Percentiles rank a stretch among this genome's conserved stretches.
Conservation (phyloP, 2,329 filamentous ascomycete species). For the Pleurostoma richardsiae region DNA sequence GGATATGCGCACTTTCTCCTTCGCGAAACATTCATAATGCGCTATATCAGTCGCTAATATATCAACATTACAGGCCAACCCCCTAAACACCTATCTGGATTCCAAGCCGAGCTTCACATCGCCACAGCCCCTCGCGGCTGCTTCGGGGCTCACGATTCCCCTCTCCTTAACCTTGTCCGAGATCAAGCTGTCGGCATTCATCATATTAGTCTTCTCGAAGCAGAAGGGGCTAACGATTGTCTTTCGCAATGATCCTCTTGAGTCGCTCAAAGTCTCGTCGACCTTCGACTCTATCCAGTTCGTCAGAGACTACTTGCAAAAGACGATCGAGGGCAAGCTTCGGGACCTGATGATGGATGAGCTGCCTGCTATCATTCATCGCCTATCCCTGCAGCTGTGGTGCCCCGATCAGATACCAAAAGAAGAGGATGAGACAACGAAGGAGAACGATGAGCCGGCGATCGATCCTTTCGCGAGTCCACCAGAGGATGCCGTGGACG, state of each 20-base stretch:
- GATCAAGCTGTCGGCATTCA: conserved; percentile 92
- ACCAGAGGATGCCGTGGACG: conserved; percentile 77
- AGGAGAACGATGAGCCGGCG: conserved; percentile 49
- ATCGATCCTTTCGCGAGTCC: conserved; percentile 79
- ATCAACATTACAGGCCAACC: conserved; percentile 67
- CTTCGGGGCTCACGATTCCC: conserved; percentile 92
- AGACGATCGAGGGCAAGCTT: conserved; percentile 90
- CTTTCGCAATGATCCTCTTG: conserved; percentile 95
- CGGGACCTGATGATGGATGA: conserved; percentile 97
- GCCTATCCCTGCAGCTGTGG: conserved; percentile 82
- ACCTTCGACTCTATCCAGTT: conserved; percentile 99
- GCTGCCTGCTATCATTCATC: conserved; percentile 91
- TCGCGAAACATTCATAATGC: conserved; percentile 17
- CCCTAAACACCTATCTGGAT: conserved; percentile 89
- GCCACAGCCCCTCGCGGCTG: conserved; percentile 84
- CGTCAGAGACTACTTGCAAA: conserved; percentile 92
- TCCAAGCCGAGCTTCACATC: conserved; percentile 91
- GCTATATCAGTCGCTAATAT: conserved; percentile 41
- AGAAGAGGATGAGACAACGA: conserved; percentile 53
- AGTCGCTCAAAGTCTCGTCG: conserved; percentile 96
- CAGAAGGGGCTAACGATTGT: conserved; percentile 96
- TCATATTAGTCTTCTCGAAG: conserved; percentile 95
- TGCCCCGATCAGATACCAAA: conserved; percentile 77
- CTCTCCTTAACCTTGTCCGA: conserved; percentile 94
- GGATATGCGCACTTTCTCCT: conserved; percentile 23